phyloP scores from a whole-genome alignment of 192 early-diverging fungal genomes.

The Phycomyces nitens region DNA sequence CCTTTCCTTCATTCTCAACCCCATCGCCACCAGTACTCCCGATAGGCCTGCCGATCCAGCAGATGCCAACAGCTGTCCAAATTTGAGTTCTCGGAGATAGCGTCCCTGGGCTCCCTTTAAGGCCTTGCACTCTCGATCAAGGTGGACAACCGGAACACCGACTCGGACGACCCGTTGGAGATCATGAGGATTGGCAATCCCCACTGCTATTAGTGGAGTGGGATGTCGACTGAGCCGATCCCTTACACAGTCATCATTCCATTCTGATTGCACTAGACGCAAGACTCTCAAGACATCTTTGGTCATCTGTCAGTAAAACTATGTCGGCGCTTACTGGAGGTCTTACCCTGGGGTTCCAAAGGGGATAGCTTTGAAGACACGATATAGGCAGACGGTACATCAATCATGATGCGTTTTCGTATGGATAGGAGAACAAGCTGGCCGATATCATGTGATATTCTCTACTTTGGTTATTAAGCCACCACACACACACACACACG shows the following conservation, averaged over 20 bases:
- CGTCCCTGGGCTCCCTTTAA: slow-evolving; percentile 14
- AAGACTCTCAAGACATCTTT: not conserved
- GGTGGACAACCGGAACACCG: slow-evolving; percentile 20
- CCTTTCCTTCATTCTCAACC: not conserved
- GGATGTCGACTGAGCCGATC: not conserved
- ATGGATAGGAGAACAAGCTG: too few relatives aligned
- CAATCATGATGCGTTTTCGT: too few relatives aligned
- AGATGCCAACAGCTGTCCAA: too few relatives aligned
- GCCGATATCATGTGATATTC: too few relatives aligned
- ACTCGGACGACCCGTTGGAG: slow-evolving; percentile 6
- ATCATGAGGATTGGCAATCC: slow-evolving; percentile 27
- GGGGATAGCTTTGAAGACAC: not conserved
- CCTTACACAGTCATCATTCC: not conserved
- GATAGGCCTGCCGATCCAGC: slow-evolving; percentile 2
- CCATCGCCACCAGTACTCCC: slow-evolving; percentile 2
- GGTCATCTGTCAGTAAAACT: too few relatives aligned
- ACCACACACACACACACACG: too few relatives aligned
- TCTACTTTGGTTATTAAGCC: too few relatives aligned
- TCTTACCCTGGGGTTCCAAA: not conserved
- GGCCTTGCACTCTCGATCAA: slow-evolving; percentile 15
- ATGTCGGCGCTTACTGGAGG: too few relatives aligned
- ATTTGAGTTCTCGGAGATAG: not conserved
- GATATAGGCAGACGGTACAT: not conserved
- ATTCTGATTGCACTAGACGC: not conserved
- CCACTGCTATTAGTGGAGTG: slow-evolving; percentile 11